These are phyloP conservation scores for Ilex asprella DNA, from an alignment of 257 asterid genomes.

Conservation along the genomic window DNA sequence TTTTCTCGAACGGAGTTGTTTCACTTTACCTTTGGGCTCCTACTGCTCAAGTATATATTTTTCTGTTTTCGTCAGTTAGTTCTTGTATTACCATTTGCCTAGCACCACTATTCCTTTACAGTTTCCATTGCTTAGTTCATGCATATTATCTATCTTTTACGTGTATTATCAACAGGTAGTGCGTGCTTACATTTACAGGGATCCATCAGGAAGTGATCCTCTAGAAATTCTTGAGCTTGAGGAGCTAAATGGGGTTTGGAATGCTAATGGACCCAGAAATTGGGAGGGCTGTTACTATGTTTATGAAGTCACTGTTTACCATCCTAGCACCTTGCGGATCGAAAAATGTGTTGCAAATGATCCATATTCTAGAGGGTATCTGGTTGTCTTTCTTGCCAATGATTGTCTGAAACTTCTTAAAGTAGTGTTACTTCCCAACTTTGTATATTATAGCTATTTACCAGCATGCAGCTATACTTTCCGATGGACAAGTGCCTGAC, in stretches of 20 bases:
- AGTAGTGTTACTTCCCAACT: slow-evolving; percentile 1
- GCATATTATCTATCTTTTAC: neutral
- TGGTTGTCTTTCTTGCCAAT: slow-evolving; percentile 12
- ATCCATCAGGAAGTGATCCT: slow-evolving; percentile 43
- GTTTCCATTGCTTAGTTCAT: neutral
- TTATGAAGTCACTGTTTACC: slow-evolving; percentile 85
- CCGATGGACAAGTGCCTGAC: neutral
- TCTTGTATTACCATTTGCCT: neutral
- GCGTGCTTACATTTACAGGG: slow-evolving; percentile 48
- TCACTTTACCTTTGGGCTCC: slow-evolving; percentile 91
- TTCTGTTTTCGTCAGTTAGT: neutral
- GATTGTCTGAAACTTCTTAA: slow-evolving; percentile 6
- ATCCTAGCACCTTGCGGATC: slow-evolving; percentile 66
- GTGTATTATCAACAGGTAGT: slow-evolving; percentile 49
- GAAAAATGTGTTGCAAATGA: slow-evolving; percentile 79
- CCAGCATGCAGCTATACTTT: neutral
- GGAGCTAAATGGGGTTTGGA: slow-evolving; percentile 86
- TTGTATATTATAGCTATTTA: neutral
- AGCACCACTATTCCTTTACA: too few relatives aligned
- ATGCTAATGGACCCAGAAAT: slow-evolving; percentile 55
- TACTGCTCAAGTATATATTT: slow-evolving; percentile 70
- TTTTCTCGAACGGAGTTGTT: slow-evolving; percentile 47
- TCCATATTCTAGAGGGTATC: slow-evolving; percentile 95
- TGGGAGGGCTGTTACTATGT: slow-evolving; percentile 93
- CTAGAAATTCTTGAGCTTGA: slow-evolving; percentile 54